Evolutionary conservation across 2,329 filamentous ascomycete species (phyloP), one percentile per base, ranked within the genome.

Genomic region (Chaetothyriales sp.): DNA sequence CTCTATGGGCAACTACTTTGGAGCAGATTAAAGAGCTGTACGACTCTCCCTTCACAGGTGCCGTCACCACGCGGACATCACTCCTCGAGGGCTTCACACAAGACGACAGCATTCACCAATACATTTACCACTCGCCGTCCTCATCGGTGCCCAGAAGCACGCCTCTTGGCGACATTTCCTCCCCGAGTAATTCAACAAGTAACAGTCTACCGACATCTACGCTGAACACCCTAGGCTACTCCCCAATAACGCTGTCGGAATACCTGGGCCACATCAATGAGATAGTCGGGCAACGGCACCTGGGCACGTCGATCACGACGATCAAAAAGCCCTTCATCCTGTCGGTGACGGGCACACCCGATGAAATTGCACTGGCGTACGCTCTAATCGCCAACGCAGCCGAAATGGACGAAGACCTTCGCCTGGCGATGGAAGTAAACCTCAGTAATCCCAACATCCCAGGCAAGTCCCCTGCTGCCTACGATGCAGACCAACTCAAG

Each of bases 401-500:
- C 15, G 73, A 70, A 20, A 70, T 3, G 53, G 73, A n/a, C 58
- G 62, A 1, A 56, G 59, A 61, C 54, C 64, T 80, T 57, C 72
- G 73, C 1, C 69, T 86, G 0, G 81, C 80, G 18, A 78, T 89
- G 71, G 86, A 90, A 66, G 72, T 89, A 61, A 90, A 90, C 63
- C 76, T 89, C 28, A 84, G 79, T 29, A 89, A 86, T 59, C 86
- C 86, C 0, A 89, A 90, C 61, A 89, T 89, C 48, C 73, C 76
- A 0, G 69, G 70, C 18, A 75, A 76, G 46, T 81, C 85, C 0
- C 86, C 86, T 1, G 84, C 85, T 5, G 85, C 85, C 0, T 89
- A 89, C 63, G 73, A 77, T 6, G 65, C 70, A 0, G 57, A 58
- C 0, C 69, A 73, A 0, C 64, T 89, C 2, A 56, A 64, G 0